Percentiles rank a stretch among this genome's conserved stretches.
phyloP scores from a whole-genome alignment of 768 basidiomycete genomes.

The Plicaturopsis crispa region DNA sequence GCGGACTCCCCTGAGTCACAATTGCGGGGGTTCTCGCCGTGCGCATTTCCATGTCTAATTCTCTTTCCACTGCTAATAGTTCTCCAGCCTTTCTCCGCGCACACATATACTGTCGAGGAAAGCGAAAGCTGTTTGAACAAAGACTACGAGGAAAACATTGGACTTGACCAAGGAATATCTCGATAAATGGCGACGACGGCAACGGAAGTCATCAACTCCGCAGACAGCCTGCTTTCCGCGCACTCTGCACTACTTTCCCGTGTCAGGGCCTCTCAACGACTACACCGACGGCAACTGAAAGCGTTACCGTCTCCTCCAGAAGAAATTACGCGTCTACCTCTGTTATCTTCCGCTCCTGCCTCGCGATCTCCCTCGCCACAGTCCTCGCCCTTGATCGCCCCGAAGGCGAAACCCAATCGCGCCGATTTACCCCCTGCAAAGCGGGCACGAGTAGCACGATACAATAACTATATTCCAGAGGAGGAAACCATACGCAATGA shows the following conservation, averaged over 20 bases:
- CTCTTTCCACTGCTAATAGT: too few species aligned
- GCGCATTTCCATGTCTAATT: too few species aligned
- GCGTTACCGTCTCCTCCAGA: constrained; percentile 46
- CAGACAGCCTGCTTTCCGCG: constrained; percentile 55
- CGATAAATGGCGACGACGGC: constrained; percentile 17
- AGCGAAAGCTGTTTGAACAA: too few species aligned
- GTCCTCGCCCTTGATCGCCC: constrained; percentile 31
- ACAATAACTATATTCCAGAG: constrained; percentile 79
- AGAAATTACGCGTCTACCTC: constrained; percentile 47
- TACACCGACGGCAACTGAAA: constrained; percentile 49
- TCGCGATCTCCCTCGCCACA: constrained; percentile 44
- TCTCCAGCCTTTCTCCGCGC: too few species aligned
- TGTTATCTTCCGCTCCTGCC: constrained; percentile 49
- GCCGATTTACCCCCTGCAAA: constrained; percentile 62
- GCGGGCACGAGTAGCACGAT: constrained; percentile 61
- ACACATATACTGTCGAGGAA: too few species aligned
- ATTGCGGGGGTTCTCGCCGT: too few species aligned
- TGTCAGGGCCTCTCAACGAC: constrained; percentile 48
- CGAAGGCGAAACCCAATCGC: constrained; percentile 26
- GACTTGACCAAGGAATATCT: too few species aligned
- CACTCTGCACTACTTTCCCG: constrained; percentile 53
- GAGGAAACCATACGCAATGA: constrained; percentile 98
- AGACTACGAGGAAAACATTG: too few species aligned
- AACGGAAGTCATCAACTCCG: constrained; percentile 46
- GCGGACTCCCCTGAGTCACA: too few species aligned